A percentile compares a stretch with the other conserved stretches of the same genome.
phyloP scores from a whole-genome alignment of 176 grass and related monocot species.

The Cenchrus purpureus region DNA sequence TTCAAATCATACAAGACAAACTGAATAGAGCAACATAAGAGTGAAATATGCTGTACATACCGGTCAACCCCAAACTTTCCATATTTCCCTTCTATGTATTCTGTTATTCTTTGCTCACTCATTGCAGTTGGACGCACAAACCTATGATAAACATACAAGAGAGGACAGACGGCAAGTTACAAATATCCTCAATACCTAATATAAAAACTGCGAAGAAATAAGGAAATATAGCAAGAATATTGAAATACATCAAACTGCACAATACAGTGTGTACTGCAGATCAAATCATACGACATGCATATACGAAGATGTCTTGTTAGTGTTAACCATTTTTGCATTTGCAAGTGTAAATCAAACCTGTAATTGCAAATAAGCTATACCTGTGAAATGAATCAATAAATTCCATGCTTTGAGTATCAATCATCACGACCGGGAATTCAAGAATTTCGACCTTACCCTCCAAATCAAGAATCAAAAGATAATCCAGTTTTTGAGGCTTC shows the following conservation, averaged over 20 bases:
- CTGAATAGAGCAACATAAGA: conserved; percentile 28
- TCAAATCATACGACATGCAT: conserved; percentile 15
- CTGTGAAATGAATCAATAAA: conserved; percentile 91
- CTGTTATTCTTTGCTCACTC: conserved; percentile 69
- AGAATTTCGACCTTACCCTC: conserved; percentile 98
- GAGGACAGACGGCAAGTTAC: background rate
- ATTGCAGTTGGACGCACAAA: conserved; percentile 76
- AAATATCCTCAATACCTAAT: background rate
- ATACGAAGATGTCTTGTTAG: too few species aligned
- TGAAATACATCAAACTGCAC: background rate
- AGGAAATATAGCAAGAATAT: conserved; percentile 11
- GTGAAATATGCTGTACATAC: conserved; percentile 48
- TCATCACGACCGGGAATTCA: conserved; percentile 90
- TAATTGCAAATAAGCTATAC: conserved; percentile 54
- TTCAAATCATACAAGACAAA: conserved; percentile 27
- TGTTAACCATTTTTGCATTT: background rate
- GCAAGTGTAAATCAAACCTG: conserved; percentile 5
- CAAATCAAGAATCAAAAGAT: conserved; percentile 90
- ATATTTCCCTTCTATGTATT: conserved; percentile 97
- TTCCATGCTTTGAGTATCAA: conserved; percentile 72
- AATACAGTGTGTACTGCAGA: conserved; percentile 7
- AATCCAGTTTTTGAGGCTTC: conserved; percentile 73
- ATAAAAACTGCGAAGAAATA: conserved; percentile 1
- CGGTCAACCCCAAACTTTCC: conserved; percentile 91
- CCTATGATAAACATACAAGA: conserved; percentile 49